Conservation (phyloP, 2,329 filamentous ascomycete genomes). For the Colletotrichum cordylinicola region DNA sequence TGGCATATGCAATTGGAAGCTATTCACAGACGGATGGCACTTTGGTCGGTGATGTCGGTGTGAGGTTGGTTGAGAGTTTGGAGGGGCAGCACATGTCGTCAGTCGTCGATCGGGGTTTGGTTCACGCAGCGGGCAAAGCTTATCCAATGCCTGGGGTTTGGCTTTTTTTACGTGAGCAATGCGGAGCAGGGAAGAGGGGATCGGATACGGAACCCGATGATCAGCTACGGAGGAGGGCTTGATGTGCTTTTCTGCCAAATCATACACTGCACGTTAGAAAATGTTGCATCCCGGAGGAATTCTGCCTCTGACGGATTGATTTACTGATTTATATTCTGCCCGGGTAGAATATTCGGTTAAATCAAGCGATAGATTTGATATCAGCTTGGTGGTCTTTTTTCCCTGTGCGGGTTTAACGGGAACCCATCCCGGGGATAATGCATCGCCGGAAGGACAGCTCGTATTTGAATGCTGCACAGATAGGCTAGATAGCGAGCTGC, state of each 20-base stretch:
- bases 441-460: neutral
- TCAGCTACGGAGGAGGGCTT: neutral
- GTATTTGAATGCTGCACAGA: neutral
- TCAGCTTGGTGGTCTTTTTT: neutral
- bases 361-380: neutral
- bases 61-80: constrained; percentile 9
- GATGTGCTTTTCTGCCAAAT: neutral
- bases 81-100: neutral
- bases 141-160: neutral
- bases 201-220: neutral
- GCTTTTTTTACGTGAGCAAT: neutral
- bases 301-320: neutral
- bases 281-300: neutral
- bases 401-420: neutral
- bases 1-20: neutral
- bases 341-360: constrained; percentile 8
- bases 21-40: neutral
- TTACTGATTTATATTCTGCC: neutral
- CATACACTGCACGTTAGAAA: neutral
- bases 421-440: neutral
- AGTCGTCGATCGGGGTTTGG: neutral
- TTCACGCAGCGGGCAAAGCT: neutral
- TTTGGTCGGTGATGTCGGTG: neutral
- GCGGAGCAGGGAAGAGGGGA: neutral
- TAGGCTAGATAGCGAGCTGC: neutral